These are phyloP conservation scores for Neofusicoccum sp. DNA, from an alignment of 2,329 filamentous ascomycete species.

Conservation along the genomic window DNA sequence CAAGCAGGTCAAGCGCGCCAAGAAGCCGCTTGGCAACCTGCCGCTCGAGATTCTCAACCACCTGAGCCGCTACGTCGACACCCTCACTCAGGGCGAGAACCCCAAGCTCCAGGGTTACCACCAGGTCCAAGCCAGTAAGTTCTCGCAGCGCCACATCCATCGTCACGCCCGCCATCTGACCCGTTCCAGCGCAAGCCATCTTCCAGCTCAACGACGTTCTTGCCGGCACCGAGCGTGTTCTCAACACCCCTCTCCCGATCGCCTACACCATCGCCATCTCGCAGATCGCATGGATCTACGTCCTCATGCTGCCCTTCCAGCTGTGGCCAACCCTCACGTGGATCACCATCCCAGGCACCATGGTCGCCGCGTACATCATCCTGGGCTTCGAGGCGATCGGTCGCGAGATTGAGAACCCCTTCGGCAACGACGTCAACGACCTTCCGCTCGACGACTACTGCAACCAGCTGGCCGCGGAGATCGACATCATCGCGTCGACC, in stretches of 20 bases:
- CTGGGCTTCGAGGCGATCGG: slow-evolving; percentile 73
- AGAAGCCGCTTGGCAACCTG: slow-evolving; percentile 76
- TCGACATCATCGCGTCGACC: slow-evolving; percentile 70
- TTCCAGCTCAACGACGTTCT: slow-evolving; percentile 71
- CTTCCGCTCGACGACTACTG: slow-evolving; percentile 77
- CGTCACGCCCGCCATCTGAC: background rate
- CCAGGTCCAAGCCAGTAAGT: slow-evolving; percentile 57
- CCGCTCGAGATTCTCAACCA: slow-evolving; percentile 80
- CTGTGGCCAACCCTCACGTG: slow-evolving; percentile 65
- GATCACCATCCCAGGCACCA: slow-evolving; percentile 72
- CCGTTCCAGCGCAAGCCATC: slow-evolving; percentile 57
- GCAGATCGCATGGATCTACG: slow-evolving; percentile 85
- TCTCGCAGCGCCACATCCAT: no score
- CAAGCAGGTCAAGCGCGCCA: slow-evolving; percentile 73
- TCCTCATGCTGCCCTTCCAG: slow-evolving; percentile 80
- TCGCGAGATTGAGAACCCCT: slow-evolving; percentile 79
- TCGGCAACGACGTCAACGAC: slow-evolving; percentile 79
- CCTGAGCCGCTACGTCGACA: slow-evolving; percentile 67
- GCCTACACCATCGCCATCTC: slow-evolving; percentile 84
- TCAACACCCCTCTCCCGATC: slow-evolving; percentile 79
- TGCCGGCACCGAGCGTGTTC: slow-evolving; percentile 73
- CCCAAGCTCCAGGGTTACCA: slow-evolving; percentile 58
- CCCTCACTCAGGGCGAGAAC: slow-evolving; percentile 51
- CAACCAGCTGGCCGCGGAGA: slow-evolving; percentile 70
- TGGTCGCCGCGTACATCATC: slow-evolving; percentile 75